These are phyloP conservation scores for Clarireedia hainanense DNA, from an alignment of 2,329 filamentous ascomycete species.

Conservation along the genomic window DNA sequence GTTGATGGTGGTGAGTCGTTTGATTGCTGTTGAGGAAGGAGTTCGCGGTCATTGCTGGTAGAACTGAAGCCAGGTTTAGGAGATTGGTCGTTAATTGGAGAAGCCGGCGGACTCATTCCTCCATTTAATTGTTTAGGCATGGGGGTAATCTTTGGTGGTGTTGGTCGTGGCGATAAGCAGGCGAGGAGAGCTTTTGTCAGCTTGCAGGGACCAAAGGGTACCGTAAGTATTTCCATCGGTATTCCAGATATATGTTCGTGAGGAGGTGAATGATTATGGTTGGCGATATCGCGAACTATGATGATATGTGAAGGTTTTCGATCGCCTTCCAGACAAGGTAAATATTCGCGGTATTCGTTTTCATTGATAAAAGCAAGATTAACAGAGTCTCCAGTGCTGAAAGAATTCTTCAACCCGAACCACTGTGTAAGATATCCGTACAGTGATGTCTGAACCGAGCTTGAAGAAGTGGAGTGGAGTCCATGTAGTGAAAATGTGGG, in stretches of 20 bases:
- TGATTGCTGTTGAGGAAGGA: background rate
- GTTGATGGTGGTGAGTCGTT: background rate
- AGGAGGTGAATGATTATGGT: background rate
- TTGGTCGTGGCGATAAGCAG: constrained; percentile 1
- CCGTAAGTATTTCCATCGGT: constrained; percentile 4
- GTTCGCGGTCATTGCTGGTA: too few species aligned
- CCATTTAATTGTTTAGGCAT: too few species aligned
- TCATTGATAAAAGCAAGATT: constrained; percentile 5
- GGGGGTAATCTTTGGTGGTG: background rate
- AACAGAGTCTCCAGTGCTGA: background rate
- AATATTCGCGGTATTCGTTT: background rate
- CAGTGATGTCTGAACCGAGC: background rate
- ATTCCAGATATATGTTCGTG: background rate
- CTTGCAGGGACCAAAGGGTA: constrained; percentile 7
- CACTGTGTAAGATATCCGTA: constrained; percentile 1
- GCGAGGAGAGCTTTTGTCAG: constrained; percentile 2
- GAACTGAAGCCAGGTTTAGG: background rate
- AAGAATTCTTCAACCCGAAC: background rate
- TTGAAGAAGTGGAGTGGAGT: background rate
- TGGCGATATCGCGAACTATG: background rate
- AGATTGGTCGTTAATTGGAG: background rate
- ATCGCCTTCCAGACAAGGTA: background rate
- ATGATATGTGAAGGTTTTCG: constrained; percentile 2
- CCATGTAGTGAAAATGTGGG: constrained; percentile 1
- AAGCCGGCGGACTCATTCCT: background rate